Evolutionary conservation across 2,329 filamentous ascomycete genomes (phyloP).

Genomic region (Coniochaeta sp.): DNA sequence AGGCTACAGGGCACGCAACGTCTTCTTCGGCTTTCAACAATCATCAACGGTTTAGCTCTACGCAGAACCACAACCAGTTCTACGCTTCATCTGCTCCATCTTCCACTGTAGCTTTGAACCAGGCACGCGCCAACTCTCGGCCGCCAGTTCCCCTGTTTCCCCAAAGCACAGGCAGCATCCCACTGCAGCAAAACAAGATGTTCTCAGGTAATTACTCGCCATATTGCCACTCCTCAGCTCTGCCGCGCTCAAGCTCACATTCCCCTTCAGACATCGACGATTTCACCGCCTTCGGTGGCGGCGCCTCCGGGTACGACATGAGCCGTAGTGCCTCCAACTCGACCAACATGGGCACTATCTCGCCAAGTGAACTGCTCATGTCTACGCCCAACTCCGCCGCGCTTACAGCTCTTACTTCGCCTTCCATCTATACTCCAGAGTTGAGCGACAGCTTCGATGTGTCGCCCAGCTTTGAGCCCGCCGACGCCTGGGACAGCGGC

Average conservation of each 20-base stretch:
- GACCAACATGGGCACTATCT: constrained; percentile 64
- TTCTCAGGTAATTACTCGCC: constrained; percentile 42
- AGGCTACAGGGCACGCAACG: constrained; percentile 47
- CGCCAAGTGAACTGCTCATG: constrained; percentile 71
- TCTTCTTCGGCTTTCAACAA: constrained; percentile 47
- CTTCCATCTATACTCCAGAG: constrained; percentile 67
- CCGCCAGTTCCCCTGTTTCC: constrained; percentile 69
- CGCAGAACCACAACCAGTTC: constrained; percentile 46
- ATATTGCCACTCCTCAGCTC: constrained; percentile 7
- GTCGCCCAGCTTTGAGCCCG: constrained; percentile 65
- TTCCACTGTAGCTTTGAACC: constrained; percentile 50
- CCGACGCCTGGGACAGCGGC: constrained; percentile 46
- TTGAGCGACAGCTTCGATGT: constrained; percentile 65
- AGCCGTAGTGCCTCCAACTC: background rate
- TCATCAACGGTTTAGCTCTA: constrained; percentile 47
- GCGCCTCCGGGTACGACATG: constrained; percentile 21
- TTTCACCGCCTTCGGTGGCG: constrained; percentile 49
- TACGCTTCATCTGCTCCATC: constrained; percentile 62
- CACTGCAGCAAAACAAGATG: constrained; percentile 48
- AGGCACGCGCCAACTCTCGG: constrained; percentile 43
- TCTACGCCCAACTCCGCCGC: constrained; percentile 78
- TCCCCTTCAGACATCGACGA: constrained; percentile 47
- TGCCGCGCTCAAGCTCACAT: constrained; percentile 23
- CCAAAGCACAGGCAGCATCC: constrained; percentile 47
- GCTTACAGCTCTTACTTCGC: constrained; percentile 79